Evolutionary conservation across 768 basidiomycete species (phyloP).

Genomic region (Boletus bicolor): DNA sequence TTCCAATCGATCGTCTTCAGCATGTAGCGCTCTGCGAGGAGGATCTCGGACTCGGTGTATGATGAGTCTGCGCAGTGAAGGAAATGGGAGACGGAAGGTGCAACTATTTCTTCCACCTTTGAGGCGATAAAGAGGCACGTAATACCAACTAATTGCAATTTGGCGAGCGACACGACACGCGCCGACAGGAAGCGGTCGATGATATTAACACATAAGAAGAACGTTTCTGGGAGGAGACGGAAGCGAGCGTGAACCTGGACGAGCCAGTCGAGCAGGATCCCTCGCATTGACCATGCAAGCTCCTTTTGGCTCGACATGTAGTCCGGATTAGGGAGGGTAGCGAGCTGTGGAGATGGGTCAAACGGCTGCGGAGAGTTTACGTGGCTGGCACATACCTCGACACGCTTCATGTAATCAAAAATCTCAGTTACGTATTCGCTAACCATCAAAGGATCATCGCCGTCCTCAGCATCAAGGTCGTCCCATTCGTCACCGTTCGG

Average conservation of each 20-base stretch:
- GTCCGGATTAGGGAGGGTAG: slow-evolving; percentile 75
- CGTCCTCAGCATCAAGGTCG: slow-evolving; percentile 47
- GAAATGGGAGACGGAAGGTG: slow-evolving; percentile 81
- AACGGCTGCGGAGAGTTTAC: neutral
- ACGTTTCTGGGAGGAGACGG: slow-evolving; percentile 72
- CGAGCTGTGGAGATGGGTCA: slow-evolving; percentile 44
- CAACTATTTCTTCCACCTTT: slow-evolving; percentile 91
- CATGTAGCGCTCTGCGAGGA: slow-evolving; percentile 86
- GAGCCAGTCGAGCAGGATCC: slow-evolving; percentile 89
- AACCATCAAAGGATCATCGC: slow-evolving; percentile 86
- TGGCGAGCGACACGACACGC: slow-evolving; percentile 74
- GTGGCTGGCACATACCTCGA: slow-evolving; percentile 42
- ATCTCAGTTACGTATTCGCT: slow-evolving; percentile 95
- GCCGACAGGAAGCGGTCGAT: slow-evolving; percentile 70
- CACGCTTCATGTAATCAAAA: slow-evolving; percentile 82
- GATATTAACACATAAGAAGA: slow-evolving; percentile 42
- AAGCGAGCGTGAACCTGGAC: slow-evolving; percentile 88
- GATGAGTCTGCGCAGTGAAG: slow-evolving; percentile 75
- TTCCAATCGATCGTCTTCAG: slow-evolving; percentile 85
- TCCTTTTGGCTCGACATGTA: slow-evolving; percentile 86
- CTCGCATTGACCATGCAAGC: slow-evolving; percentile 86
- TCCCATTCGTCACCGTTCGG: slow-evolving; percentile 62
- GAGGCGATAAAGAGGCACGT: slow-evolving; percentile 84
- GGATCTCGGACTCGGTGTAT: slow-evolving; percentile 75
- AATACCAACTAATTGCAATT: slow-evolving; percentile 89